Base-by-base conservation (phyloP, 768 basidiomycete species). In the Boletus pseudopeckii region DNA sequence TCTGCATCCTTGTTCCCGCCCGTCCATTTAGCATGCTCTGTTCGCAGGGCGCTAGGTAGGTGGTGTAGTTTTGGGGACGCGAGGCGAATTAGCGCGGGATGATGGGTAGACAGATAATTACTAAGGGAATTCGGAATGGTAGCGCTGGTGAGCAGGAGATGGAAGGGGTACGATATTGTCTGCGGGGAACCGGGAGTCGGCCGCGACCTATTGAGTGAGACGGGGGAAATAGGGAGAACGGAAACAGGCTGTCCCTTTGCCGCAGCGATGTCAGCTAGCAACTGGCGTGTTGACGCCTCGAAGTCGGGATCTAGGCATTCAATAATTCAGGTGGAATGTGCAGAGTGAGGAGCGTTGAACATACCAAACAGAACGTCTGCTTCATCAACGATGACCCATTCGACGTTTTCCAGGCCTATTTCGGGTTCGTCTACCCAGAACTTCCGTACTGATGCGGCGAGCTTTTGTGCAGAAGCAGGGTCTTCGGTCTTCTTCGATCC, bases 331-430 rank as follows among this genome's bases (percentile, higher is more conserved):
- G 10, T 36, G 10, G 26, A 46, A 36, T 32, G 13, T 13, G 34
- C 17, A 41, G 26, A 38, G 32, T 5, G 26, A 36, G 7, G 20
- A 18, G 22, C 11, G 32, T 32, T 3, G 9, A 41, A 70, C 80
- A 46, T 58, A 90, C 93, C 91, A 49, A 96, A 86, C 13, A 95
- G 74, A 45, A 97, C 83, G 65, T 96, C 94, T 0, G 94, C 93
- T 65, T 97, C 93, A 56, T 97, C 94, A 1, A 96, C 74, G 4
- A 95, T 77, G 7, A 96, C 86, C 92, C 92, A 96, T 62, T 96
- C 91, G 1, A 95, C 74, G 45, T 82, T 79, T 48, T 77, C 78
- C 22, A 92, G 70, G 2, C 83, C 78, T 71, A 90, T 78, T 62
- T 84, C 77, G 5, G 82, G 77, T 43, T 77, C 73, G 20, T 76